These are phyloP conservation scores for Pichia kluyveri DNA, from an alignment of 805 yeast species.

Conservation along the genomic window DNA sequence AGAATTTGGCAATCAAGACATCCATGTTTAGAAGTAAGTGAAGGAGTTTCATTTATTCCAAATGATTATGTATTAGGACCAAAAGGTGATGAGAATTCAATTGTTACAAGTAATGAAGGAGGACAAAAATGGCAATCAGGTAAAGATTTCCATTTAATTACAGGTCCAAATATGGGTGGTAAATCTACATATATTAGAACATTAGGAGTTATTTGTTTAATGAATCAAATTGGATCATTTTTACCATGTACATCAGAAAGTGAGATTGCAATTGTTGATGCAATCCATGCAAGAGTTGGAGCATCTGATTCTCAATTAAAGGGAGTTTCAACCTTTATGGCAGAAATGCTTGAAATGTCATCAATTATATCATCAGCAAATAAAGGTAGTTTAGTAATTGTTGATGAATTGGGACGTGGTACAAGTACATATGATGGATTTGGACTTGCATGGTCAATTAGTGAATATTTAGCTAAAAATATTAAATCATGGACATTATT, in stretches of 20 bases:
- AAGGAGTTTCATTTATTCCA: conserved; percentile 81
- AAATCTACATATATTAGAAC: conserved; percentile 90
- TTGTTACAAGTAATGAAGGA: background rate
- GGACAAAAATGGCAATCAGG: conserved; percentile 11
- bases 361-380: conserved; percentile 78
- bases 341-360: conserved; percentile 93
- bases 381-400: conserved; percentile 67
- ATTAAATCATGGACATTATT: conserved; percentile 75
- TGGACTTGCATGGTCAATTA: conserved; percentile 95
- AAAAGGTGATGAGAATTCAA: background rate
- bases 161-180: conserved; percentile 98
- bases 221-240: conserved; percentile 87
- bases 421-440: conserved; percentile 94
- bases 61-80: conserved; percentile 63
- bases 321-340: conserved; percentile 94
- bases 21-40: conserved; percentile 90
- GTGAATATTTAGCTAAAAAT: conserved; percentile 68
- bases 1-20: conserved; percentile 74
- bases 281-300: conserved; percentile 93
- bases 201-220: conserved; percentile 73
- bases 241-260: conserved; percentile 71
- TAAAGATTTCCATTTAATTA: conserved; percentile 73
- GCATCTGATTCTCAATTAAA: conserved; percentile 97
- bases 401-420: conserved; percentile 95
- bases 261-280: conserved; percentile 78